phyloP scores from a whole-genome alignment of 768 basidiomycete species.

The Russula sp. region DNA sequence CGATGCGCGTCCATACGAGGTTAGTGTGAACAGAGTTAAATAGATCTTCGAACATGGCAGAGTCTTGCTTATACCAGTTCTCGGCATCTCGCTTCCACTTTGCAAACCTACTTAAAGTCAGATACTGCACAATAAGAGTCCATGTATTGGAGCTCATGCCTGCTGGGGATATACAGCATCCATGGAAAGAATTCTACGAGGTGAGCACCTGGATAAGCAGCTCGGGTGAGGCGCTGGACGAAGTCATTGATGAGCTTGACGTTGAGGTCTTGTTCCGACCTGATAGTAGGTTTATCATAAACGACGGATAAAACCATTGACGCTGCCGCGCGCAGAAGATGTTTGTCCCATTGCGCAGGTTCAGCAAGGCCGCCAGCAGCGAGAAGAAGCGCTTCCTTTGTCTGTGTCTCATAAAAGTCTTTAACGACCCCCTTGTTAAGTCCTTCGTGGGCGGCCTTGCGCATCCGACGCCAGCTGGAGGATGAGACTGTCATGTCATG shows the following conservation, averaged over 20 bases:
- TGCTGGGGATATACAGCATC: constrained; percentile 28
- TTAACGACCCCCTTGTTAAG: constrained; percentile 34
- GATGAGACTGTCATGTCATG: not conserved
- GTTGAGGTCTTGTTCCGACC: constrained; percentile 25
- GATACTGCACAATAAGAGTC: not conserved
- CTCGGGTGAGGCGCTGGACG: constrained; percentile 35
- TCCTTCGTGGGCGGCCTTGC: constrained; percentile 39
- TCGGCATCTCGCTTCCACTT: constrained; percentile 25
- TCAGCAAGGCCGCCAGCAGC: constrained; percentile 34
- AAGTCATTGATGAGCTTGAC: constrained; percentile 33
- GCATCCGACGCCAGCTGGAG: constrained; percentile 39
- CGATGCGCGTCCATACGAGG: constrained; percentile 6
- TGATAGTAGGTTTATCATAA: constrained; percentile 31
- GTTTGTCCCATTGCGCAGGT: constrained; percentile 36
- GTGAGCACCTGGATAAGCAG: constrained; percentile 40
- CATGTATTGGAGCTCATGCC: not conserved
- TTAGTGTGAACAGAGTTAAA: constrained; percentile 18
- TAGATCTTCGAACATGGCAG: constrained; percentile 22
- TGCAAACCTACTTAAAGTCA: constrained; percentile 23
- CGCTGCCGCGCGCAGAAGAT: constrained; percentile 35
- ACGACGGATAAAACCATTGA: constrained; percentile 35
- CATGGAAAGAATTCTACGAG: constrained; percentile 29
- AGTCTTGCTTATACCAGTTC: constrained; percentile 22
- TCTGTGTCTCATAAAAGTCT: constrained; percentile 34
- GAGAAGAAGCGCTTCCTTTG: constrained; percentile 37